Percentiles rank a stretch among this genome's conserved stretches.
Evolutionary conservation across 139 green algal species (phyloP).

Genomic region (Closterium sp.): DNA sequence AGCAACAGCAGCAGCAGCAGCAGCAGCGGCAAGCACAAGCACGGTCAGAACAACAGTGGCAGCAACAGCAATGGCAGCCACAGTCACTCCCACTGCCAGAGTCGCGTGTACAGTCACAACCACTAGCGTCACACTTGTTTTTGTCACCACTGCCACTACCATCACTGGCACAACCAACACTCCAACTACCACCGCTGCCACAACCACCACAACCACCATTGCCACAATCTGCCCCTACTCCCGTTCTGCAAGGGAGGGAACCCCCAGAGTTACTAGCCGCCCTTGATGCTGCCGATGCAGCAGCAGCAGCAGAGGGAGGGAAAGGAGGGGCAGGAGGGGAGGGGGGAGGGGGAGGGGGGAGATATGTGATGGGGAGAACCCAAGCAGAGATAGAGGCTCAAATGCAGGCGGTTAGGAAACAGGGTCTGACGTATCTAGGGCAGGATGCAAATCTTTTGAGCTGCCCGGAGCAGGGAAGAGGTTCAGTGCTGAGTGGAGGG

Average conservation of each 20-base stretch:
- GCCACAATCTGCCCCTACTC: not conserved
- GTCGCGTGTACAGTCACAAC: not conserved
- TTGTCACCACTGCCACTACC: not conserved
- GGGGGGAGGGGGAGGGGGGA: not conserved
- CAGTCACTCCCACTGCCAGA: no score
- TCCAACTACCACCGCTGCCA: no score
- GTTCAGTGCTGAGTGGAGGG: not conserved
- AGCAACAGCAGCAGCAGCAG: no score
- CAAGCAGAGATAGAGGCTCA: not conserved
- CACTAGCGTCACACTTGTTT: not conserved
- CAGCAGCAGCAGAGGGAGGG: not conserved
- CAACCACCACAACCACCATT: not conserved
- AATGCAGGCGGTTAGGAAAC: not conserved
- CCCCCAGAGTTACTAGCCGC: not conserved
- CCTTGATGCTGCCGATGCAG: not conserved
- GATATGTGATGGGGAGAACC: not conserved
- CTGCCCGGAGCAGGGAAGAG: not conserved
- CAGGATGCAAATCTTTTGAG: not conserved
- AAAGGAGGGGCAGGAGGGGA: not conserved
- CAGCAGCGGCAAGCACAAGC: no score
- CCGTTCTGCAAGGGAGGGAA: not conserved
- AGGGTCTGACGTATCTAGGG: not conserved
- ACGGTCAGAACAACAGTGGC: no score
- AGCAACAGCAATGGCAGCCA: no score
- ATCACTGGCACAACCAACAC: no score